Evolutionary conservation across 2,329 filamentous ascomycete species (phyloP).

Genomic region (Herpomyces periplanetae): DNA sequence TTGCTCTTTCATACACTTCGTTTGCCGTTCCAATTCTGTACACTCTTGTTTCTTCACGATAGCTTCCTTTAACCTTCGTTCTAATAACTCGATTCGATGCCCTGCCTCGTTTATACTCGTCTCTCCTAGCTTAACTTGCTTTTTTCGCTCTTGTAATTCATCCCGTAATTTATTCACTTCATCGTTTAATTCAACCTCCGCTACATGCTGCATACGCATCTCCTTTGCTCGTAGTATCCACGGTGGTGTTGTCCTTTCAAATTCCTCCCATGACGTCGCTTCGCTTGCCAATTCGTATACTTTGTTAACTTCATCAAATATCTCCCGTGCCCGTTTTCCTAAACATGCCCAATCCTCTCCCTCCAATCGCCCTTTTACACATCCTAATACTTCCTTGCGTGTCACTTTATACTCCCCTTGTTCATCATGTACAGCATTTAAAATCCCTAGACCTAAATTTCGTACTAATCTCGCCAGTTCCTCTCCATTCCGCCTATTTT

Average conservation of each 20-base stretch:
- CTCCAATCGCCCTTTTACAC: background rate
- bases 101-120: conserved; percentile 26
- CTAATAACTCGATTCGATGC: conserved; percentile 74
- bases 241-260: conserved; percentile 32
- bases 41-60: conserved; percentile 33
- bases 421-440: background rate
- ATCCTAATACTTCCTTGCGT: background rate
- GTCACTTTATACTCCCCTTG: background rate
- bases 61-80: conserved; percentile 49
- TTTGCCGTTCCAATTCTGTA: conserved; percentile 18
- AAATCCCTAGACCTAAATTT: no score
- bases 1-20: conserved; percentile 7
- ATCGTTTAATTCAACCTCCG: conserved; percentile 45
- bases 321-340: background rate
- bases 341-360: no score
- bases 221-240: conserved; percentile 52
- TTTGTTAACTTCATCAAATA: background rate
- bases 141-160: conserved; percentile 32
- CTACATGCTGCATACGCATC: conserved; percentile 38
- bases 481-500: no score
- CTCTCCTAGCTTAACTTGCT: conserved; percentile 7
- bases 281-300: background rate
- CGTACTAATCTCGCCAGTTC: no score
- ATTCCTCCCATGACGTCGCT: conserved; percentile 6
- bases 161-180: conserved; percentile 43